A percentile compares a stretch with the other conserved stretches of the same genome.
phyloP scores from a whole-genome alignment of 2,329 filamentous ascomycete genomes.

The Colletotrichum echinochloae region DNA sequence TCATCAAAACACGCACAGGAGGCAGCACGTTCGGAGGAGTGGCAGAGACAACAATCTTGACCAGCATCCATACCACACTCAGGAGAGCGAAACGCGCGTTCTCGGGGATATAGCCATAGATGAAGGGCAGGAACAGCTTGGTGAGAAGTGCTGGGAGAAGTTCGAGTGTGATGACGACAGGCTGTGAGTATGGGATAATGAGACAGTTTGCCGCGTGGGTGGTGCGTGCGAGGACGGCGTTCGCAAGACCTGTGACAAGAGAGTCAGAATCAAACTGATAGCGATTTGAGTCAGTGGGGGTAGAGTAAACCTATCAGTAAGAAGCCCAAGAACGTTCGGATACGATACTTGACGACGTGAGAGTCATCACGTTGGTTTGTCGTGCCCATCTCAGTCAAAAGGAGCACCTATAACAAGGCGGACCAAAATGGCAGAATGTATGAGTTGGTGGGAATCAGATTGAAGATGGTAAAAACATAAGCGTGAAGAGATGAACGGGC shows the following conservation, averaged over 20 bases:
- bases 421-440: no score
- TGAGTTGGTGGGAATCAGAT: neutral
- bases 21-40: slow-evolving; percentile 50
- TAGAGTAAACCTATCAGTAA: neutral
- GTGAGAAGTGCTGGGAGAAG: slow-evolving; percentile 45
- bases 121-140: slow-evolving; percentile 47
- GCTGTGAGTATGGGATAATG: slow-evolving; percentile 49
- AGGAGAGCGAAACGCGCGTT: slow-evolving; percentile 46
- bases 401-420: no score
- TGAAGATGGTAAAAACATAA: no score
- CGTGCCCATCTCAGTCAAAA: neutral
- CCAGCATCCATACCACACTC: slow-evolving; percentile 46
- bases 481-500: no score
- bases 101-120: slow-evolving; percentile 45
- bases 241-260: slow-evolving; percentile 46
- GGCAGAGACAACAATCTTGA: slow-evolving; percentile 44
- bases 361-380: neutral
- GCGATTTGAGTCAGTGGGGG: neutral
- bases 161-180: slow-evolving; percentile 49
- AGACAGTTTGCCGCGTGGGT: slow-evolving; percentile 50
- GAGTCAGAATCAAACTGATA: neutral
- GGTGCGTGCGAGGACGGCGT: slow-evolving; percentile 46
- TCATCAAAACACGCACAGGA: slow-evolving; percentile 46
- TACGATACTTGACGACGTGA: neutral
- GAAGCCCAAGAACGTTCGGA: slow-evolving; percentile 1